A percentile compares a stretch with the other conserved stretches of the same genome.
phyloP scores from a whole-genome alignment of 495 filamentous ascomycete species.

The Tetracladium setigerum region DNA sequence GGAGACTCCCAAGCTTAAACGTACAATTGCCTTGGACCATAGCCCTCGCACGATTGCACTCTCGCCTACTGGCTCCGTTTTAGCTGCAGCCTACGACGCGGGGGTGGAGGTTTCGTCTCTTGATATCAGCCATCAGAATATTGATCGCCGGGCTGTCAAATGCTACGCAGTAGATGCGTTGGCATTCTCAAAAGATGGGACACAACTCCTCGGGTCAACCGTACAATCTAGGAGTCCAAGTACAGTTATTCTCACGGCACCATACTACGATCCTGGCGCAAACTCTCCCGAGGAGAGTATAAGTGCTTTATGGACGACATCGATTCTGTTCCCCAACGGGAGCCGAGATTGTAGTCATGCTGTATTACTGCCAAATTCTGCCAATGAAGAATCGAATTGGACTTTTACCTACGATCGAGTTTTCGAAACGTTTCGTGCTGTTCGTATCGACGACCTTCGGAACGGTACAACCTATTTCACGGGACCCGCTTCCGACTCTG shows the following conservation, averaged over 20 bases:
- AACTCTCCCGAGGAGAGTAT: conserved; percentile 57
- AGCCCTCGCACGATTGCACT: conserved; percentile 68
- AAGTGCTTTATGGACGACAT: conserved; percentile 79
- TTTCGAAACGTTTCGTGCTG: conserved; percentile 69
- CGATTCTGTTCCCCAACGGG: conserved; percentile 76
- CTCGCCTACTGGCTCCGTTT: conserved; percentile 70
- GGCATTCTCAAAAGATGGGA: conserved; percentile 75
- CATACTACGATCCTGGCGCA: conserved; percentile 60
- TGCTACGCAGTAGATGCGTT: conserved; percentile 73
- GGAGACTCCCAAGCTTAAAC: conserved; percentile 54
- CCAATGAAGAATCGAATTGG: conserved; percentile 70
- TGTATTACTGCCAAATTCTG: conserved; percentile 58
- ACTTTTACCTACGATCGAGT: conserved; percentile 71
- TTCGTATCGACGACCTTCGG: conserved; percentile 63
- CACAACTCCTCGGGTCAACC: conserved; percentile 77
- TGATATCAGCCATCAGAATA: conserved; percentile 38
- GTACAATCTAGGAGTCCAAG: conserved; percentile 52
- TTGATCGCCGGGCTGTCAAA: conserved; percentile 71
- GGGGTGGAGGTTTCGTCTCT: conserved; percentile 82
- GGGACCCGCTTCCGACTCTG: conserved; percentile 50
- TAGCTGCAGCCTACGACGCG: conserved; percentile 81
- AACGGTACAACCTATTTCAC: conserved; percentile 78
- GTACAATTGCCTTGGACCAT: conserved; percentile 67
- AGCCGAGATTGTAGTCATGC: conserved; percentile 72
- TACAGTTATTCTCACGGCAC: conserved; percentile 73